These are phyloP conservation scores for Yamadazyma aaseri DNA, from an alignment of 1,139 yeast genomes.

Conservation along the genomic window DNA sequence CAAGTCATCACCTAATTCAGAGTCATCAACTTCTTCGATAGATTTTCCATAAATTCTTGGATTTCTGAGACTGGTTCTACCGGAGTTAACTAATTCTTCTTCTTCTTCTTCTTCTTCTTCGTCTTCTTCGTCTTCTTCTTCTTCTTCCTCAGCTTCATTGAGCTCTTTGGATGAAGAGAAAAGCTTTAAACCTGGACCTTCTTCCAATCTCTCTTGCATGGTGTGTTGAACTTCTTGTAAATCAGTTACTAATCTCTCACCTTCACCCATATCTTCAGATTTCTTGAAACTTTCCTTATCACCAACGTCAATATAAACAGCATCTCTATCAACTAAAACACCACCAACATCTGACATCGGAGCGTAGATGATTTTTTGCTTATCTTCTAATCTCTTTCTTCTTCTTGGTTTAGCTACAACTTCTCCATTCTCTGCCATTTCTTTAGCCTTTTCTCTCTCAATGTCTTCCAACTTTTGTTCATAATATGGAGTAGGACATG, in stretches of 20 bases:
- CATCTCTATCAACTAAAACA: slow-evolving; percentile 93
- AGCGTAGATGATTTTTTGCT: slow-evolving; percentile 91
- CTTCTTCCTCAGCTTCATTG: slow-evolving; percentile 38
- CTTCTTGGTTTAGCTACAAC: slow-evolving; percentile 59
- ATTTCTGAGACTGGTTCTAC: slow-evolving; percentile 59
- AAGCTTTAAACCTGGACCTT: slow-evolving; percentile 71
- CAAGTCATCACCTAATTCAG: slow-evolving; percentile 39
- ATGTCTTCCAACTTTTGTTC: slow-evolving; percentile 82
- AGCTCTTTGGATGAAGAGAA: slow-evolving; percentile 60
- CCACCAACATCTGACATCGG: slow-evolving; percentile 99
- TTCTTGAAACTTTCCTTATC: slow-evolving; percentile 54
- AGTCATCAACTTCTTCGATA: slow-evolving; percentile 47
- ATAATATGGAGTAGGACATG: slow-evolving; percentile 95
- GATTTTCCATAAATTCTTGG: slow-evolving; percentile 61
- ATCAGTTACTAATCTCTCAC: slow-evolving; percentile 77
- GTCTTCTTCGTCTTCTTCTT: slow-evolving; percentile 34
- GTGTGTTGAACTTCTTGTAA: slow-evolving; percentile 70
- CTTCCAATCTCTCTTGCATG: slow-evolving; percentile 58
- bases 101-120: slow-evolving; percentile 36
- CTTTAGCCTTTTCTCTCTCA: slow-evolving; percentile 67
- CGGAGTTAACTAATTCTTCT: slow-evolving; percentile 37
- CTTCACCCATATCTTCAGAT: slow-evolving; percentile 77
- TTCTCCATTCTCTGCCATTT: slow-evolving; percentile 61
- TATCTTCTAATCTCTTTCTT: slow-evolving; percentile 89
- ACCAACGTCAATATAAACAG: slow-evolving; percentile 92